phyloP scores from a whole-genome alignment of 495 filamentous ascomycete genomes.

The Eremomyces bilateralis region DNA sequence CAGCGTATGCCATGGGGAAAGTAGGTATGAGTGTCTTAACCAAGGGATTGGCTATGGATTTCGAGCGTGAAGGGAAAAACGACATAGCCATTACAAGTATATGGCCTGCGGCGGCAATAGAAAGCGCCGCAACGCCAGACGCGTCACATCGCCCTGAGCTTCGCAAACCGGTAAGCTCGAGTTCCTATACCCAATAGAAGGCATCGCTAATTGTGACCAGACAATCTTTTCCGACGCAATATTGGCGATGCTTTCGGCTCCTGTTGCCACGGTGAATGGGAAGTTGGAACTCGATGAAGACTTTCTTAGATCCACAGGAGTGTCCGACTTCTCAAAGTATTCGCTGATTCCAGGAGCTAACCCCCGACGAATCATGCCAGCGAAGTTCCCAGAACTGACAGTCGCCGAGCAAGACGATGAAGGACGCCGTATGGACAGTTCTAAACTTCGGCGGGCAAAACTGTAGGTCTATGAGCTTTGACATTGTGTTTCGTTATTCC shows the following conservation, averaged over 20 bases:
- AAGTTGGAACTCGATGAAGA: slow-evolving; percentile 60
- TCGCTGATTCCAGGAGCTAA: slow-evolving; percentile 37
- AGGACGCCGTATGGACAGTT: slow-evolving; percentile 50
- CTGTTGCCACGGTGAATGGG: slow-evolving; percentile 41
- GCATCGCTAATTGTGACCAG: slow-evolving; percentile 3
- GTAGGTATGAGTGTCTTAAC: slow-evolving; percentile 66
- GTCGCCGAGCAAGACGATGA: slow-evolving; percentile 72
- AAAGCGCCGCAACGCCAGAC: slow-evolving; percentile 49
- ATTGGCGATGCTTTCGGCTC: slow-evolving; percentile 45
- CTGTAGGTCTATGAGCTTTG: too few species aligned
- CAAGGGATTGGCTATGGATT: slow-evolving; percentile 70
- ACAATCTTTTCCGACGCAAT: slow-evolving; percentile 67
- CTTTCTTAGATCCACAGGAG: slow-evolving; percentile 43
- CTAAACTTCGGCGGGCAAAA: slow-evolving; percentile 14
- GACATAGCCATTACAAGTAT: slow-evolving; percentile 64
- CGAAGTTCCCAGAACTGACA: slow-evolving; percentile 40
- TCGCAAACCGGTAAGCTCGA: slow-evolving; percentile 34
- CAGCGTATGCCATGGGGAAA: slow-evolving; percentile 73
- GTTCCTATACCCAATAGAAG: neutral
- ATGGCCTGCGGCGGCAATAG: slow-evolving; percentile 53
- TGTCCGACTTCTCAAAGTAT: slow-evolving; percentile 58
- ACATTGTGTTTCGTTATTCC: too few species aligned
- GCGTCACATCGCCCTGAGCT: slow-evolving; percentile 30
- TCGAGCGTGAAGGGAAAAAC: slow-evolving; percentile 36
- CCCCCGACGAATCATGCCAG: slow-evolving; percentile 65